Base-by-base conservation (phyloP, 352 stramenopile species). In the Thraustochytrium sp. region DNA sequence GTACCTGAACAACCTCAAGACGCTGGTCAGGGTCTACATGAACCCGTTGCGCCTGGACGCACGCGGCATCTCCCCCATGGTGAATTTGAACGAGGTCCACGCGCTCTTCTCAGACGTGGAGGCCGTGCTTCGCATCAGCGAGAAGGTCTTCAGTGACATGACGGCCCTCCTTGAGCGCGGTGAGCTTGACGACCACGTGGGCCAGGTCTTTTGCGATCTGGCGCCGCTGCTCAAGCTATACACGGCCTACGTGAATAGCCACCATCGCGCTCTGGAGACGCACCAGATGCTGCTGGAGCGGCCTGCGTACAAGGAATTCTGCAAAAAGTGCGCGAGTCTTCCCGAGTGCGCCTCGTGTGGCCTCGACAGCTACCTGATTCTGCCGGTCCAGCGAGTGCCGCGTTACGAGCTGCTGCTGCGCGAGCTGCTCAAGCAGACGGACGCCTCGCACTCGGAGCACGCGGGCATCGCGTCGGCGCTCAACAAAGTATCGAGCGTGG, bases 161-260 rank as follows among this genome's bases (percentile, higher is more conserved):
- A 59, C 31, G 31, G 44, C 29, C 2, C 37, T 76, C 37, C 16
- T 86, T 49, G 73, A 85, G 11, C 21, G 38, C 38, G 85, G 55
- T 2, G 65, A 53, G 18, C 84, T 82, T 9, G 49, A 85, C 11
- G 63, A 82, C 34, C 61, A 87, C 18, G 73, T 86, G 5, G 86
- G 86, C 44, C 64, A 85, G 54, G 85, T 76, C 9, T 61, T 84
- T 49, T 62, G 31, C 53, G 42, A 86, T 44, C 54, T 84, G 8
- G 85, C 85, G 46, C 85, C 84, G 29, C 86, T 88, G 40, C 63
- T 88, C 49, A 87, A 87, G 76, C 85, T 88, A 61, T 88, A 87
- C 55, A 85, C 82, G 13, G 46, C 82, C 46, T 88, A 88, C 82
- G 82, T 88, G n/a, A 87, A 87, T 51, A 88, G 86, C 72, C 86